A percentile compares a stretch with the other conserved stretches of the same genome.
Conservation (phyloP, 176 grass and related monocot species). For the Thalia dealbata region DNA sequence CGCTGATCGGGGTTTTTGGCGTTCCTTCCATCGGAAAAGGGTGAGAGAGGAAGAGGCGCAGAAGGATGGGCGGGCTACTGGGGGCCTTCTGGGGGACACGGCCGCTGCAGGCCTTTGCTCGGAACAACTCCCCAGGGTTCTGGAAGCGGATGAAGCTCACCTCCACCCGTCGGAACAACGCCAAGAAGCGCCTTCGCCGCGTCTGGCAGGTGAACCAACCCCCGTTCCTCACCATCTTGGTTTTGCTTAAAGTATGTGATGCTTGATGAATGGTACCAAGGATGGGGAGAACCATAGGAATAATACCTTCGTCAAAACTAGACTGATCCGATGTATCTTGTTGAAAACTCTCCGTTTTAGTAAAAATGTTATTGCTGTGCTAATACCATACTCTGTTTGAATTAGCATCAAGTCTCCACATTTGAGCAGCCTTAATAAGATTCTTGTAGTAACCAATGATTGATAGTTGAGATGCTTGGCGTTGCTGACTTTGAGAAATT, state of each 20-base stretch:
- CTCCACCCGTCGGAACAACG: constrained; percentile 87
- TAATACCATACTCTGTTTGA: too few relatives aligned
- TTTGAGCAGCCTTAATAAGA: background rate
- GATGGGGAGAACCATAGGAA: too few relatives aligned
- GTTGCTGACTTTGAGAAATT: background rate
- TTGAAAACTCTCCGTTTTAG: too few relatives aligned
- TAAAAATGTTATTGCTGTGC: too few relatives aligned
- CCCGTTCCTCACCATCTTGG: background rate
- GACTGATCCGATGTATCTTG: too few relatives aligned
- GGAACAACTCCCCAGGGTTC: constrained; percentile 43
- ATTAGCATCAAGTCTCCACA: background rate
- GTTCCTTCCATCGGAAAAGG: too few relatives aligned
- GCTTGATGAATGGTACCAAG: too few relatives aligned
- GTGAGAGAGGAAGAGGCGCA: constrained; percentile 9
- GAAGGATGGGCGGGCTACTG: constrained; percentile 30
- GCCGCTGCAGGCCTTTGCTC: constrained; percentile 68
- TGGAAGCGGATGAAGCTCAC: constrained; percentile 97
- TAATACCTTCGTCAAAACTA: too few relatives aligned
- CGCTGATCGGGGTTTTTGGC: too few relatives aligned
- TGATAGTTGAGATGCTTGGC: background rate
- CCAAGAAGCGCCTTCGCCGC: constrained; percentile 82
- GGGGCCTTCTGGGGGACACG: constrained; percentile 72
- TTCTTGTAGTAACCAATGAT: background rate
- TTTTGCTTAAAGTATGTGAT: background rate
- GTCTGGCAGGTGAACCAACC: constrained; percentile 77